These are phyloP conservation scores for Daedaleopsis sinensis DNA, from an alignment of 768 basidiomycete genomes.

Conservation along the genomic window DNA sequence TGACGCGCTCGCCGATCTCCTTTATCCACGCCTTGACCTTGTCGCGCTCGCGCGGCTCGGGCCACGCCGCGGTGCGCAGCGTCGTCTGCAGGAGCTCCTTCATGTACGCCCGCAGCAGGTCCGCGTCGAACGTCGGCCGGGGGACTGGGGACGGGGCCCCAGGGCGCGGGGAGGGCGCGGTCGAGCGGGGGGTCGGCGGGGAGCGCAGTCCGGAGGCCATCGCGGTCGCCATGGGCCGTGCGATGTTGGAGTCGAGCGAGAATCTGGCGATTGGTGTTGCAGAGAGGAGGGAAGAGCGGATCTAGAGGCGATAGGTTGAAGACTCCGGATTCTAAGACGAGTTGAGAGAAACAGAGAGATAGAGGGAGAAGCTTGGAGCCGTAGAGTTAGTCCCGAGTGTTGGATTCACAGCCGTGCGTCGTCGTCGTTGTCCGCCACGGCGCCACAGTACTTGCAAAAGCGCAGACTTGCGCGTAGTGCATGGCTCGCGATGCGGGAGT, in stretches of 20 bases:
- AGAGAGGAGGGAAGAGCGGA: too few relatives aligned
- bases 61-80: slow-evolving; percentile 67
- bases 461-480: too few relatives aligned
- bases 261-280: too few relatives aligned
- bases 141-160: slow-evolving; percentile 45
- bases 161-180: slow-evolving; percentile 60
- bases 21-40: slow-evolving; percentile 76
- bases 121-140: slow-evolving; percentile 67
- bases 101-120: slow-evolving; percentile 75
- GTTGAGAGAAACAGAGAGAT: slow-evolving; percentile 1
- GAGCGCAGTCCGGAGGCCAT: slow-evolving; percentile 21
- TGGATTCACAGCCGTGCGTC: neutral
- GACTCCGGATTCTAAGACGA: neutral
- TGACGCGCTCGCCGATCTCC: slow-evolving; percentile 83
- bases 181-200: slow-evolving; percentile 28
- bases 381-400: neutral
- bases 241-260: neutral
- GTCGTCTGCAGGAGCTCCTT: slow-evolving; percentile 78
- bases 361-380: neutral
- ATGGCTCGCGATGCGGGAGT: slow-evolving; percentile 7
- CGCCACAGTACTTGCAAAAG: too few relatives aligned
- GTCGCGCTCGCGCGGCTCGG: slow-evolving; percentile 68
- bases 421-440: slow-evolving; percentile 5
- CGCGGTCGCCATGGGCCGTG: slow-evolving; percentile 12
- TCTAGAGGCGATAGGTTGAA: too few relatives aligned